Percentiles rank a stretch among this genome's conserved stretches.
Conservation (phyloP, 164 flowering plant species). For the Magnolia changhungtana region DNA sequence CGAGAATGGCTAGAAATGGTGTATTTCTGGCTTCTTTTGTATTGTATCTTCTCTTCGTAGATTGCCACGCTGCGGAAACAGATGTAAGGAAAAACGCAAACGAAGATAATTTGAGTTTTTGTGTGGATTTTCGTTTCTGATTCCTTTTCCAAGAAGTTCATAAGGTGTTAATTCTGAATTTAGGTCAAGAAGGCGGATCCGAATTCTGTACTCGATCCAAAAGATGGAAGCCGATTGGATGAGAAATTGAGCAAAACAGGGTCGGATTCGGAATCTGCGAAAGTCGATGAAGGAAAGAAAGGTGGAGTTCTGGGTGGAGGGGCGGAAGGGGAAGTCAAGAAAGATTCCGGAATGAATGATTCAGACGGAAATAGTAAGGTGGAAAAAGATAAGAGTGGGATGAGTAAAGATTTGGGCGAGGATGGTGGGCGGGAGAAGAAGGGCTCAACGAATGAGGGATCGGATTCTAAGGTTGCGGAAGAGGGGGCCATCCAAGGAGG, state of each 20-base stretch:
- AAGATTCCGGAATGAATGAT: constrained; percentile 9
- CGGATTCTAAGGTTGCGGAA: constrained; percentile 19
- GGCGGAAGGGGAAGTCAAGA: constrained; percentile 6
- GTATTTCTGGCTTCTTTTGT: constrained; percentile 14
- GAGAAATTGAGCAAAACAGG: constrained; percentile 8
- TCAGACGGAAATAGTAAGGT: constrained; percentile 12
- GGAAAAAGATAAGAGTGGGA: constrained; percentile 13
- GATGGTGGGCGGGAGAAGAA: constrained; percentile 16
- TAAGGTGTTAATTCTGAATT: constrained; percentile 5
- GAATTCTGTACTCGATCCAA: constrained; percentile 10
- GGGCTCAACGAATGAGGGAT: constrained; percentile 13
- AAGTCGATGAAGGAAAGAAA: constrained; percentile 12
- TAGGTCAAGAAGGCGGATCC: constrained; percentile 17
- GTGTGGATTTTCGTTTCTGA: not conserved
- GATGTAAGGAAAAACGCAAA: constrained; percentile 21
- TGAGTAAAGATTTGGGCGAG: constrained; percentile 3
- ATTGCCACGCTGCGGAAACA: constrained; percentile 21
- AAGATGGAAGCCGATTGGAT: constrained; percentile 6
- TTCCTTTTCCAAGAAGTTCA: not conserved
- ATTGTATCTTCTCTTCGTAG: constrained; percentile 12
- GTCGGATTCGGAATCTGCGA: constrained; percentile 10
- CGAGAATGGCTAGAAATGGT: constrained; percentile 24
- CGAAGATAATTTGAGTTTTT: not conserved
- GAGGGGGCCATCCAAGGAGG: constrained; percentile 15
- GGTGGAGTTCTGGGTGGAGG: constrained; percentile 8